These are phyloP conservation scores for Fusarium duplospermum DNA, from an alignment of 2,329 filamentous ascomycete genomes.

Conservation along the genomic window DNA sequence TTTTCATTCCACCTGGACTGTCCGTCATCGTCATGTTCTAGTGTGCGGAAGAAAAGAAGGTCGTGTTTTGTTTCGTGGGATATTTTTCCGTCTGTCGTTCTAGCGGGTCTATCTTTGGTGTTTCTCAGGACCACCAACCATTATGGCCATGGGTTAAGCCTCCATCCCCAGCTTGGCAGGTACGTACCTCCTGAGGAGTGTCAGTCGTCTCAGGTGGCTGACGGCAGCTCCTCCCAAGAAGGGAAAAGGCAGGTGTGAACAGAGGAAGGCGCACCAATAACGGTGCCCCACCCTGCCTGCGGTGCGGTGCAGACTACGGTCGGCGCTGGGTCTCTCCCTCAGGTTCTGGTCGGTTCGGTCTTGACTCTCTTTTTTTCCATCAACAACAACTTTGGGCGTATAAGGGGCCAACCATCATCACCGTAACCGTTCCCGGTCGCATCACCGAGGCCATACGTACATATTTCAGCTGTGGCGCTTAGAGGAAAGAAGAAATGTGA, in stretches of 20 bases:
- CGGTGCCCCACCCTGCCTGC: slow-evolving; percentile 3
- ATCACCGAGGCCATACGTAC: slow-evolving; percentile 14
- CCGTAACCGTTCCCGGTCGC: slow-evolving; percentile 10
- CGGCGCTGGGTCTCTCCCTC: slow-evolving; percentile 2
- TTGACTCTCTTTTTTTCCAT: slow-evolving; percentile 27
- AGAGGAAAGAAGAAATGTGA: neutral
- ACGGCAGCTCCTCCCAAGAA: neutral
- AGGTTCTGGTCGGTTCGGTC: slow-evolving; percentile 1
- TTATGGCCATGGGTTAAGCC: neutral
- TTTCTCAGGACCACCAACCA: slow-evolving; percentile 19
- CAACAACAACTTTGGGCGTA: slow-evolving; percentile 29
- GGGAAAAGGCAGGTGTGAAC: neutral
- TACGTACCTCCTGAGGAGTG: neutral
- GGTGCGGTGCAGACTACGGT: neutral
- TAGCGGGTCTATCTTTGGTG: slow-evolving; percentile 18
- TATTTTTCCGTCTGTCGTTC: slow-evolving; percentile 31
- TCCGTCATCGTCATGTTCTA: slow-evolving; percentile 8
- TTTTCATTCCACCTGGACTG: neutral
- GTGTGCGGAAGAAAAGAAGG: neutral
- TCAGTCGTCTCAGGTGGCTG: slow-evolving; percentile 38
- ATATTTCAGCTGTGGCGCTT: slow-evolving; percentile 11
- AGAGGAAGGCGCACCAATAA: neutral
- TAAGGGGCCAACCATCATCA: slow-evolving; percentile 22
- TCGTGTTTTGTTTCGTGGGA: slow-evolving; percentile 37
- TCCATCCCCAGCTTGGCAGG: neutral